Conservation (phyloP, 2,329 filamentous ascomycete genomes). For the Fusarium oligoseptatum region DNA sequence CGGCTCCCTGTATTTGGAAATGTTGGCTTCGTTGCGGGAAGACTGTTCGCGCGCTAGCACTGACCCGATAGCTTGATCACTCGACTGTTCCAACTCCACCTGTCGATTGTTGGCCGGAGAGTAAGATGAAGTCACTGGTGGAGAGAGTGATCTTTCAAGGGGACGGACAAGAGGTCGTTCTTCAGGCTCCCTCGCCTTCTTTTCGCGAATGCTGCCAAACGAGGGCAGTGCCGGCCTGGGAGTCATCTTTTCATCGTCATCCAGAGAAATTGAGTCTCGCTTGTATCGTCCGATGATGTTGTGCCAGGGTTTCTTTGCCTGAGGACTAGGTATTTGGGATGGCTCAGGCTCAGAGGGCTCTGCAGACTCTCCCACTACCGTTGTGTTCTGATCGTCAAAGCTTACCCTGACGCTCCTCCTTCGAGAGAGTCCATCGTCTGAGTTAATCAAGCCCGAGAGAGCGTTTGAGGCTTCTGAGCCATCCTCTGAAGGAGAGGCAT, state of each 20-base stretch:
- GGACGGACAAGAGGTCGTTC: conserved; percentile 72
- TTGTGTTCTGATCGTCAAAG: conserved; percentile 77
- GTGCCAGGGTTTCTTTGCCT: conserved; percentile 65
- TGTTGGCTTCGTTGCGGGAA: conserved; percentile 67
- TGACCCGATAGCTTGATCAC: conserved; percentile 70
- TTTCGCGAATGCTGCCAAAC: conserved; percentile 80
- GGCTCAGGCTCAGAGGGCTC: conserved; percentile 55
- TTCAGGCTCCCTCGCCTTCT: conserved; percentile 65
- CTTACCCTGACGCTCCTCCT: conserved; percentile 82
- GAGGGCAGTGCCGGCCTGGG: conserved; percentile 80
- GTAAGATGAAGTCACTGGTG: conserved; percentile 16
- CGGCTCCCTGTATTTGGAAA: conserved; percentile 71
- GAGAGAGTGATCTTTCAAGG: conserved; percentile 53
- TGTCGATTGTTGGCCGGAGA: conserved; percentile 48
- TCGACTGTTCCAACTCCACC: conserved; percentile 64
- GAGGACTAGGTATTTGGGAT: conserved; percentile 50
- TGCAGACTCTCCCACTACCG: conserved; percentile 65
- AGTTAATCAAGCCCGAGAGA: conserved; percentile 39
- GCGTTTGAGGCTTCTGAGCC: conserved; percentile 59
- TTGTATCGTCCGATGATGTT: conserved; percentile 61
- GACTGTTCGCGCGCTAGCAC: conserved; percentile 68
- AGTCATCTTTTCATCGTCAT: conserved; percentile 79
- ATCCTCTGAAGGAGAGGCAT: conserved; percentile 64
- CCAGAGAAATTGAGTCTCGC: conserved; percentile 60
- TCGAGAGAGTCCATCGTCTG: conserved; percentile 58